Conservation (phyloP, 2,329 filamentous ascomycete species). For the Blastomyces gilchristii region DNA sequence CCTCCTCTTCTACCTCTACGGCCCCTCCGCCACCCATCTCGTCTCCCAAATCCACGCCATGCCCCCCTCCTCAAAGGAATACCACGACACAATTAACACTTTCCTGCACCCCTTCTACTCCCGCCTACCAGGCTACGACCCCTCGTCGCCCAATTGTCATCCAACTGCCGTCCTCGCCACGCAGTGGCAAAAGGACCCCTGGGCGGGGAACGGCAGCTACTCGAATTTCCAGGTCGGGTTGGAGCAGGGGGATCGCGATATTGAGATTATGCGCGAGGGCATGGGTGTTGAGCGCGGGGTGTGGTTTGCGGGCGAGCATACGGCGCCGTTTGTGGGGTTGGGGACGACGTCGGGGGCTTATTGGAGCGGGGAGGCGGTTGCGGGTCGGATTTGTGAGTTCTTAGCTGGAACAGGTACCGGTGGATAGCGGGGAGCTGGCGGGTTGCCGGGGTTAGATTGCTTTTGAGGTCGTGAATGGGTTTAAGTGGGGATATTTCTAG, state of each 20-base stretch:
- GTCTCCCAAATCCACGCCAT: conserved; percentile 26
- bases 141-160: conserved; percentile 45
- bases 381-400: conserved; percentile 38
- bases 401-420: neutral
- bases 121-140: conserved; percentile 57
- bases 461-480: neutral
- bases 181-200: conserved; percentile 65
- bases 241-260: conserved; percentile 58
- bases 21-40: conserved; percentile 33
- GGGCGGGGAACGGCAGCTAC: conserved; percentile 75
- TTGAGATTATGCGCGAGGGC: conserved; percentile 49
- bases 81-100: conserved; percentile 46
- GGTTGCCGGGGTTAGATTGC: neutral
- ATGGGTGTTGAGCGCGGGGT: conserved; percentile 49
- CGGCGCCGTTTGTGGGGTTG: conserved; percentile 76
- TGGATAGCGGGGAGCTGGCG: neutral
- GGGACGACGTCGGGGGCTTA: conserved; percentile 86
- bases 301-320: conserved; percentile 87
- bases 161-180: conserved; percentile 59
- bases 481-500: neutral
- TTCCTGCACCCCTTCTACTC: conserved; percentile 74
- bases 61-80: conserved; percentile 35
- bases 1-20: conserved; percentile 61
- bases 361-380: conserved; percentile 78
- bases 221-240: conserved; percentile 74